phyloP scores from a whole-genome alignment of 139 green algal species.

The Microglena sp. region DNA sequence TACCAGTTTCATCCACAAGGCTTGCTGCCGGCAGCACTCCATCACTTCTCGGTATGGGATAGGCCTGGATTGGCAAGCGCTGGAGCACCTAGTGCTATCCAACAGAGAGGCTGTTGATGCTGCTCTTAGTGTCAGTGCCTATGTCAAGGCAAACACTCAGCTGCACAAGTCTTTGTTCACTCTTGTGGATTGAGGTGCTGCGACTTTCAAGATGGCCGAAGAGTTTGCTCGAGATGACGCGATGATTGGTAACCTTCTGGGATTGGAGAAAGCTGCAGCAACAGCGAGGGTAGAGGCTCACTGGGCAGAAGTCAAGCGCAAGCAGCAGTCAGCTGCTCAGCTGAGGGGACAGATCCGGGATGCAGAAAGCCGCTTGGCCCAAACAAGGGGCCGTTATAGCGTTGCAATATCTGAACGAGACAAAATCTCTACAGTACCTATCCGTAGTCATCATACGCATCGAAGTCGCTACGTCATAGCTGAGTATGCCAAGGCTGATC shows the following conservation, averaged over 20 bases:
- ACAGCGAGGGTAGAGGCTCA: constrained; percentile 7
- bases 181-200: background rate
- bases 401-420: too few species aligned
- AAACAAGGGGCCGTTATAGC: too few species aligned
- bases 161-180: constrained; percentile 16
- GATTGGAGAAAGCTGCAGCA: constrained; percentile 16
- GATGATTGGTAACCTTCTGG: constrained; percentile 4
- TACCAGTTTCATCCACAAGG: constrained; percentile 21
- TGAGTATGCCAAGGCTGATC: too few species aligned
- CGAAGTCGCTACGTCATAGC: too few species aligned
- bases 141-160: too few species aligned
- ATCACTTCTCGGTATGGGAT: constrained; percentile 29
- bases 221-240: constrained; percentile 7
- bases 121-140: constrained; percentile 28
- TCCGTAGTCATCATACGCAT: too few species aligned
- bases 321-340: constrained; percentile 16
- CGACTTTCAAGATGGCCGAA: constrained; percentile 25
- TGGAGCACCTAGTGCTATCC: constrained; percentile 40
- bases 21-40: background rate
- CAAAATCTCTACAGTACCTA: too few species aligned
- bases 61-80: constrained; percentile 11
- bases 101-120: constrained; percentile 20
- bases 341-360: too few species aligned
- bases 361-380: too few species aligned
- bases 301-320: constrained; percentile 29